Evolutionary conservation across 768 basidiomycete genomes (phyloP).

Genomic region (Mrakia frigida): DNA sequence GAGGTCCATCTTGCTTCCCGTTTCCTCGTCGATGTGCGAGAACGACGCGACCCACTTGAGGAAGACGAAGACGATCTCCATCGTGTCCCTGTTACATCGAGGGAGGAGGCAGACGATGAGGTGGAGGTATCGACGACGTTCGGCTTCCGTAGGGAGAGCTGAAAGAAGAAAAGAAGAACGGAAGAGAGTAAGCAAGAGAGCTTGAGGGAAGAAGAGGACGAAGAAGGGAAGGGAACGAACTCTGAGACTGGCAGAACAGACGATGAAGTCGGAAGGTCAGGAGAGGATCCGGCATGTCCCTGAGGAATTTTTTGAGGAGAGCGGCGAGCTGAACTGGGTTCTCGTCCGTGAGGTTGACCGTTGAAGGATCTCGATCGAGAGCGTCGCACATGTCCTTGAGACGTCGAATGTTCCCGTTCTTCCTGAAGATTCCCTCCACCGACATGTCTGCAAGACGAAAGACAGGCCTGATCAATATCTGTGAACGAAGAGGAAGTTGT

Average conservation of each 20-base stretch:
- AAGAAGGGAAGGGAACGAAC: constrained; percentile 52
- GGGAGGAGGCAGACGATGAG: constrained; percentile 80
- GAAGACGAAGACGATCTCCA: constrained; percentile 97
- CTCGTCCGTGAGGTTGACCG: constrained; percentile 87
- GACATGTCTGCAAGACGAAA: constrained; percentile 73
- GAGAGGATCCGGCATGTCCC: constrained; percentile 92
- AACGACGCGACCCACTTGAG: constrained; percentile 99
- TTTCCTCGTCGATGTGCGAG: constrained; percentile 94
- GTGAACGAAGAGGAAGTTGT: not conserved
- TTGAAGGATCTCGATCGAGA: constrained; percentile 86
- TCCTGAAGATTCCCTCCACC: constrained; percentile 95
- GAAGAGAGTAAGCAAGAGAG: not conserved
- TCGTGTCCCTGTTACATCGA: constrained; percentile 88
- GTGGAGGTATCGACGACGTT: constrained; percentile 78
- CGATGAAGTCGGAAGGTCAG: constrained; percentile 91
- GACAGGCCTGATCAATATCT: not conserved
- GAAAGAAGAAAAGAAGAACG: constrained; percentile 10
- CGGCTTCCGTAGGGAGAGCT: constrained; percentile 69
- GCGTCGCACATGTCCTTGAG: constrained; percentile 85
- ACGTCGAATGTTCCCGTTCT: constrained; percentile 93
- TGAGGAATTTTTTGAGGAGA: constrained; percentile 90
- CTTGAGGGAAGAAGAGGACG: not conserved
- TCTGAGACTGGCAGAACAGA: constrained; percentile 77
- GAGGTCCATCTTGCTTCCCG: constrained; percentile 97
- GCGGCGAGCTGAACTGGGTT: constrained; percentile 97